Base-by-base conservation (phyloP, 164 flowering plant species). In the Berberis vulgaris region DNA sequence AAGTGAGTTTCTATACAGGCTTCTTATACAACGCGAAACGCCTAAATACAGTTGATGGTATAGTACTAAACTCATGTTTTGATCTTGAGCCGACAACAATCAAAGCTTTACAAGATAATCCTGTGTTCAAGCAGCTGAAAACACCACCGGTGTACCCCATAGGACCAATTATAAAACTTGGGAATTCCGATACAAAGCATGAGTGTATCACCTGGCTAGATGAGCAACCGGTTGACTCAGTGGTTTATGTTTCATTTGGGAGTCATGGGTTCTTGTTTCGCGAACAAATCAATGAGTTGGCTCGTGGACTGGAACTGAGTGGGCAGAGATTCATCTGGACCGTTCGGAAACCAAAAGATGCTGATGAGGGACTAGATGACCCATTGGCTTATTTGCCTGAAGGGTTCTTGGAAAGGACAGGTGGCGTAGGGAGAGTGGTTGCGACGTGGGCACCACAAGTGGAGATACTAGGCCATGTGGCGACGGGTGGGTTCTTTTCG, bases 61-160 rank as follows among this genome's bases (percentile, higher is more conserved):
- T 82, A 26, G 44, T 84, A 40, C 39, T 76, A n/a, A 84, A 82
- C 60, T 69, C 84, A 1, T 77, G 83, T 70, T 65, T 73, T 38
- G 82, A 72, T 12, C 65, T 82, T n/a, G 84, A 84, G 69, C 68
- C 71, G 0, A 38, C 2, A 13, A 50, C 78, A 0, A 61, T 82
- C 1, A 5, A 0, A 4, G 72, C 80, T 7, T 43, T 82, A 1
- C 7, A 60, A 7, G 73, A 79, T 2, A 42, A 58, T 10, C 63
- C 65, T 6, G n/a, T 57, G 1, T 11, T 71, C 39, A 54, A 67
- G 11, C 43, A 57, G 47, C 7, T 69, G 2, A 41, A 41, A 3
- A 69, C 60, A 5, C 61, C 57, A 0, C 77, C 72, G 57, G 72
- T 83, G 12, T 77, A 69, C 13, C 63, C 67, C 0, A 45, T 69